A percentile compares a stretch with the other conserved stretches of the same genome.
These are phyloP conservation scores for Crucihimalaya himalaica DNA, from an alignment of 345 rosid genomes.

Conservation along the genomic window DNA sequence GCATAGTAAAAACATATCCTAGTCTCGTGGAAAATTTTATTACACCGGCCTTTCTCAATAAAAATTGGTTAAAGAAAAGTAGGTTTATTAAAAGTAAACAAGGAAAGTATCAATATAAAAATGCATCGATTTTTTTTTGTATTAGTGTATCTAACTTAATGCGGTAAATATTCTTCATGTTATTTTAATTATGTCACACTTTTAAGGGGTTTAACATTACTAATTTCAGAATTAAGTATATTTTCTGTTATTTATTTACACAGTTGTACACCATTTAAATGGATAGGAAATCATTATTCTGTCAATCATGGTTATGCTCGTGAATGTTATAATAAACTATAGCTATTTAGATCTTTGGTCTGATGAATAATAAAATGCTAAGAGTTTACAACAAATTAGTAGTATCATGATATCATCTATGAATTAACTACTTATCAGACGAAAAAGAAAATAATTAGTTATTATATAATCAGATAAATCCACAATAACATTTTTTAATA, in stretches of 20 bases:
- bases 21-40: constrained; percentile 28
- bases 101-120: constrained; percentile 27
- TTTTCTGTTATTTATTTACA: background rate
- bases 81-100: constrained; percentile 28
- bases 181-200: constrained; percentile 20
- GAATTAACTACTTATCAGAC: background rate
- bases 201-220: constrained; percentile 8
- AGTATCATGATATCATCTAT: background rate
- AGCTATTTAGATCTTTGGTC: background rate
- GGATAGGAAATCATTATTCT: constrained; percentile 7
- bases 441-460: no score
- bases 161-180: constrained; percentile 22
- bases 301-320: background rate
- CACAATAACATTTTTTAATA: no score
- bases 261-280: background rate
- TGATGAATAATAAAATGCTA: background rate
- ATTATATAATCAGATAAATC: no score
- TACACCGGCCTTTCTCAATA: constrained; percentile 31
- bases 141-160: constrained; percentile 11
- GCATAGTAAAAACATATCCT: constrained; percentile 40
- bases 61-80: constrained; percentile 31
- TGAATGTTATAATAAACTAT: background rate
- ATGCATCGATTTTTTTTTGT: constrained; percentile 14
- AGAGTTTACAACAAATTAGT: background rate
- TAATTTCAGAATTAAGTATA: constrained; percentile 1